Evolutionary conservation across 2,329 filamentous ascomycete species (phyloP).

Genomic region (Penicillium sp.): DNA sequence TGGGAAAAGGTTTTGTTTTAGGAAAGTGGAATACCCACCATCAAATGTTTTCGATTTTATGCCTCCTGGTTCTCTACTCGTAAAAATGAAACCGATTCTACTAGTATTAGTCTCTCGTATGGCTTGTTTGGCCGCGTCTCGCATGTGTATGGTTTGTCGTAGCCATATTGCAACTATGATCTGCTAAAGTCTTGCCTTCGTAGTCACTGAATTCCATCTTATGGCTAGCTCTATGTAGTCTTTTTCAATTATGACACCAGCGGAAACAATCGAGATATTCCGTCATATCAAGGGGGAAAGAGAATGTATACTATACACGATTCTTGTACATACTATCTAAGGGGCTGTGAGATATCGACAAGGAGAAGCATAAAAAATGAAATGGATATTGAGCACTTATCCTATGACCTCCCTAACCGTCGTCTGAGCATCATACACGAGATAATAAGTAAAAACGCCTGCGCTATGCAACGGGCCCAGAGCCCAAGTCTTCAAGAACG

Average conservation of each 20-base stretch:
- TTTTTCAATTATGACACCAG: background rate
- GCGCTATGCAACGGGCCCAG: slow-evolving; percentile 42
- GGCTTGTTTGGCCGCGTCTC: background rate
- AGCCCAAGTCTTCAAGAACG: slow-evolving; percentile 7
- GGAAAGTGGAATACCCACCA: slow-evolving; percentile 20
- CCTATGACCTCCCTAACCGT: slow-evolving; percentile 24
- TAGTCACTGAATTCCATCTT: background rate
- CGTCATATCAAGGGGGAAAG: background rate
- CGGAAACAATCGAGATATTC: too few relatives aligned
- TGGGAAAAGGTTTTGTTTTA: slow-evolving; percentile 14
- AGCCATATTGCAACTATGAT: background rate
- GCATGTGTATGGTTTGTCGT: background rate
- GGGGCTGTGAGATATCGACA: background rate
- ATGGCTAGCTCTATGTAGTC: background rate
- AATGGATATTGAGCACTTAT: slow-evolving; percentile 23
- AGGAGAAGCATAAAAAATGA: slow-evolving; percentile 10
- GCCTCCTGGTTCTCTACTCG: background rate
- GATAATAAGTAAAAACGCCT: slow-evolving; percentile 39
- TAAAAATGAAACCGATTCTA: slow-evolving; percentile 7
- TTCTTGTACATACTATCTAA: background rate
- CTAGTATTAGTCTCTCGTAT: background rate
- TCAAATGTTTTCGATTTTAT: slow-evolving; percentile 10
- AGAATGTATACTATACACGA: background rate
- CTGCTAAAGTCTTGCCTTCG: background rate
- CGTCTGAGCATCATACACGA: slow-evolving; percentile 27